phyloP scores from a whole-genome alignment of 129 eudicot genomes.

The Lactuca sativa region DNA sequence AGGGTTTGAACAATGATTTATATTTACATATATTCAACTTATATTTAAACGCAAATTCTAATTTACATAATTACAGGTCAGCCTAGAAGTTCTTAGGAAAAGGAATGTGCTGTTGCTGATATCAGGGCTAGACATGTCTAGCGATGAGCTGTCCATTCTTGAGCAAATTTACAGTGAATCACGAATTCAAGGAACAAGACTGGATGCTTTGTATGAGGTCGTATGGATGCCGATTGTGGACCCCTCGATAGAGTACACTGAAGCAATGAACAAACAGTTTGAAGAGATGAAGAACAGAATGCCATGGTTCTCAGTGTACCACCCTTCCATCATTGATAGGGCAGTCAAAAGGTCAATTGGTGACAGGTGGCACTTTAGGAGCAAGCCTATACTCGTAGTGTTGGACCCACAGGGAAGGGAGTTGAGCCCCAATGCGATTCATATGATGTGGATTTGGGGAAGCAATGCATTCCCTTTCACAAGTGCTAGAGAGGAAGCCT shows the following conservation, averaged over 20 bases:
- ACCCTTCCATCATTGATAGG: slow-evolving; percentile 46
- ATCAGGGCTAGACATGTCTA: slow-evolving; percentile 62
- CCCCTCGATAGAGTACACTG: slow-evolving; percentile 42
- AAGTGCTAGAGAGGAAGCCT: slow-evolving; percentile 42
- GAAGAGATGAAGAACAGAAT: slow-evolving; percentile 44
- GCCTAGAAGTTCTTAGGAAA: slow-evolving; percentile 60
- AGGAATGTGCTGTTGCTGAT: slow-evolving; percentile 68
- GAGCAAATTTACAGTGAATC: slow-evolving; percentile 63
- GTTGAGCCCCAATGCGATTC: slow-evolving; percentile 62
- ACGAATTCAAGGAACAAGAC: slow-evolving; percentile 39
- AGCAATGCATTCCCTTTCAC: slow-evolving; percentile 64
- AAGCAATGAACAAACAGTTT: slow-evolving; percentile 35
- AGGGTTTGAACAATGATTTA: slow-evolving; percentile 39
- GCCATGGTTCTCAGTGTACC: slow-evolving; percentile 71
- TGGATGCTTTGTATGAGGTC: slow-evolving; percentile 52
- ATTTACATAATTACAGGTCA: slow-evolving; percentile 37
- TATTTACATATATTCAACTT: slow-evolving; percentile 2
- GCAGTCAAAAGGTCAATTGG: slow-evolving; percentile 46
- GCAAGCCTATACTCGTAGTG: slow-evolving; percentile 61
- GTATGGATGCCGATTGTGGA: slow-evolving; percentile 71
- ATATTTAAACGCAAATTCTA: neutral
- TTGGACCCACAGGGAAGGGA: slow-evolving; percentile 62
- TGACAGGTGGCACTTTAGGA: slow-evolving; percentile 64
- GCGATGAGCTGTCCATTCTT: slow-evolving; percentile 53
- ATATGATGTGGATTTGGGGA: slow-evolving; percentile 81